Conservation (phyloP, 2,329 filamentous ascomycete species). For the Colletotrichum melonis region DNA sequence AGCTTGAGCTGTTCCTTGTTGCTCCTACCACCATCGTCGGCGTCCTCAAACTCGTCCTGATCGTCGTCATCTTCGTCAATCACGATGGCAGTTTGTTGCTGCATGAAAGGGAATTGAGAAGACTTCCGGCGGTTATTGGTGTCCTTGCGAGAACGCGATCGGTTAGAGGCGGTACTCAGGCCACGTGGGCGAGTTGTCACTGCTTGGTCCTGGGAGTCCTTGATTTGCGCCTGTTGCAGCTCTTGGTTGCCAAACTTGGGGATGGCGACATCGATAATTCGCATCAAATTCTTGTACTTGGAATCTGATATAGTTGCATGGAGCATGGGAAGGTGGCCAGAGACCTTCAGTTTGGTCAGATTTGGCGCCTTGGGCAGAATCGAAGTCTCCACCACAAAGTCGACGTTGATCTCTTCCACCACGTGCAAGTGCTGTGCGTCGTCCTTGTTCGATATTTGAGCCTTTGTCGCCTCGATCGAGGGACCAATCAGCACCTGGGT, state of each 20-base stretch:
- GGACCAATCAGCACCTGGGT: slow-evolving; percentile 96
- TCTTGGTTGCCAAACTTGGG: slow-evolving; percentile 76
- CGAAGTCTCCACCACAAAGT: slow-evolving; percentile 95
- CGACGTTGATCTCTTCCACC: slow-evolving; percentile 96
- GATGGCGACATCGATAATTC: slow-evolving; percentile 92
- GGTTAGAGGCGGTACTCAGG: slow-evolving; percentile 58
- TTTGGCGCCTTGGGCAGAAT: slow-evolving; percentile 97
- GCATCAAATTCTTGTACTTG: slow-evolving; percentile 98
- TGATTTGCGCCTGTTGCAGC: slow-evolving; percentile 18
- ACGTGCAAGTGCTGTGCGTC: slow-evolving; percentile 83
- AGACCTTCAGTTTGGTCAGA: slow-evolving; percentile 90
- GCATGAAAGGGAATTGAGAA: slow-evolving; percentile 79
- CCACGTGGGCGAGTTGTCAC: slow-evolving; percentile 53
- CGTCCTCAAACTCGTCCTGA: slow-evolving; percentile 75
- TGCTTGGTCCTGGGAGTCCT: slow-evolving; percentile 41
- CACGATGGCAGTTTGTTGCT: slow-evolving; percentile 80
- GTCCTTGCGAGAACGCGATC: slow-evolving; percentile 56
- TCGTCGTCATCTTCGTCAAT: slow-evolving; percentile 81
- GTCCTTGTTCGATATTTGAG: slow-evolving; percentile 77
- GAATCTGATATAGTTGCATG: slow-evolving; percentile 92
- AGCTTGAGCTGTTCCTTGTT: slow-evolving; percentile 72
- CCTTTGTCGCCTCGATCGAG: slow-evolving; percentile 89
- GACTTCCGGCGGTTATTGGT: slow-evolving; percentile 68
- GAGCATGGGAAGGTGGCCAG: slow-evolving; percentile 89
- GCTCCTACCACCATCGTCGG: slow-evolving; percentile 64